Conservation (phyloP, 306 rosid genomes). For the Vigna angularis region DNA sequence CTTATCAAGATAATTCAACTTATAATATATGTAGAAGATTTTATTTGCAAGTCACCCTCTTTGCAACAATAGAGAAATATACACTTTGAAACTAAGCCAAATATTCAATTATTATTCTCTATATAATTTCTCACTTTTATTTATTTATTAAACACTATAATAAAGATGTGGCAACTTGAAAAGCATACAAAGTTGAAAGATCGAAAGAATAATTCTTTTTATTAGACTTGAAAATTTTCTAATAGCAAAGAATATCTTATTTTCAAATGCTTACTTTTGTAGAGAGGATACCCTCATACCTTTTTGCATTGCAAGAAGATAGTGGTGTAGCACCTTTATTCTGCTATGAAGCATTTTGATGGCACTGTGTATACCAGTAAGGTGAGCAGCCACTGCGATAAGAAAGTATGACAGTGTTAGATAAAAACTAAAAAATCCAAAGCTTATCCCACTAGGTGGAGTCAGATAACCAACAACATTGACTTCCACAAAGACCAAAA, state of each 20-base stretch:
- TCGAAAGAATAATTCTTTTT: slow-evolving; percentile 6
- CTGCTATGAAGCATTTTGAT: slow-evolving; percentile 98
- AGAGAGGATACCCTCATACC: slow-evolving; percentile 53
- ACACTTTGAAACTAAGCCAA: neutral
- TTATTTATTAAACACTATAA: slow-evolving; percentile 1
- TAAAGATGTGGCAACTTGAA: slow-evolving; percentile 17
- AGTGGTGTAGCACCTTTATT: slow-evolving; percentile 85
- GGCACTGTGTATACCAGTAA: slow-evolving; percentile 93
- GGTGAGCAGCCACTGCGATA: slow-evolving; percentile 94
- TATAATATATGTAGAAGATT: neutral
- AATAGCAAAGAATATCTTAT: too few species aligned
- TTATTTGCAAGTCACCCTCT: neutral
- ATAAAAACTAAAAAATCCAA: slow-evolving; percentile 5
- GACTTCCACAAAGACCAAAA: slow-evolving; percentile 16
- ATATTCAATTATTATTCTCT: neutral
- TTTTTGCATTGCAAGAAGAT: slow-evolving; percentile 92
- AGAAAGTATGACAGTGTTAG: neutral
- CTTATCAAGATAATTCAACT: neutral
- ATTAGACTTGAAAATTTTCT: neutral
- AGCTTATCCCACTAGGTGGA: neutral
- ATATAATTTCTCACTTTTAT: slow-evolving; percentile 21
- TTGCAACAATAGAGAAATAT: slow-evolving; percentile 5
- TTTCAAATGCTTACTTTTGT: neutral
- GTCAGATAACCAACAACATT: slow-evolving; percentile 1
- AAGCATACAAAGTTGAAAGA: neutral